Evolutionary conservation across 83 land plant species (phyloP).

Genomic region (Isoetes engelmannii): DNA sequence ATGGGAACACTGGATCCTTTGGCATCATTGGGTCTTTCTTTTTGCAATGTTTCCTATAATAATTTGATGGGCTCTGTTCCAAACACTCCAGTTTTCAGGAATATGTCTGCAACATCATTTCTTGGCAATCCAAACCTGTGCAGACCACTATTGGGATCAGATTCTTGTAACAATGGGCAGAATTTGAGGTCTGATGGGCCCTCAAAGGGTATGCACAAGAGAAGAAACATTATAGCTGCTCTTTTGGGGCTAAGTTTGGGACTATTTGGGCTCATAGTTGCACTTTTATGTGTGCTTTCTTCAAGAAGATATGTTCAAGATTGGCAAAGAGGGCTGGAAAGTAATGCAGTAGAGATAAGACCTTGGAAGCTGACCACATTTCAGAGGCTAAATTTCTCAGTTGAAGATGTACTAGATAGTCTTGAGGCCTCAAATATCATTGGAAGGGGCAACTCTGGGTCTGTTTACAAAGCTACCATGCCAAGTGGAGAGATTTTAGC

Average conservation of each 20-base stretch:
- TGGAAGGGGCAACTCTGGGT: constrained; percentile 68
- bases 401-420: constrained; percentile 53
- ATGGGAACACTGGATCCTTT: constrained; percentile 44
- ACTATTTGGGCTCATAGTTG: no score
- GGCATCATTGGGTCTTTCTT: constrained; percentile 51
- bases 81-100: constrained; percentile 49
- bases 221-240: no score
- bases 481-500: constrained; percentile 71
- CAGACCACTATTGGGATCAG: not conserved
- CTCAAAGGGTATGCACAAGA: not conserved
- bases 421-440: constrained; percentile 37
- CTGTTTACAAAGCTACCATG: constrained; percentile 73
- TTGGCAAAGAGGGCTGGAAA: not conserved
- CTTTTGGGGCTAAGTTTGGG: no score
- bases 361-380: constrained; percentile 71
- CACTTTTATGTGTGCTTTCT: no score
- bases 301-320: no score
- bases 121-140: constrained; percentile 47
- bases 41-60: constrained; percentile 57
- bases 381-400: constrained; percentile 67
- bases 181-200: not conserved
- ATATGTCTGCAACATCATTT: constrained; percentile 38
- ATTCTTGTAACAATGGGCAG: not conserved
- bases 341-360: constrained; percentile 21
- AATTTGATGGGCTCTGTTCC: constrained; percentile 68